These are phyloP conservation scores for Maudiozyma saulgeensis DNA, from an alignment of 805 yeast species.

Conservation along the genomic window DNA sequence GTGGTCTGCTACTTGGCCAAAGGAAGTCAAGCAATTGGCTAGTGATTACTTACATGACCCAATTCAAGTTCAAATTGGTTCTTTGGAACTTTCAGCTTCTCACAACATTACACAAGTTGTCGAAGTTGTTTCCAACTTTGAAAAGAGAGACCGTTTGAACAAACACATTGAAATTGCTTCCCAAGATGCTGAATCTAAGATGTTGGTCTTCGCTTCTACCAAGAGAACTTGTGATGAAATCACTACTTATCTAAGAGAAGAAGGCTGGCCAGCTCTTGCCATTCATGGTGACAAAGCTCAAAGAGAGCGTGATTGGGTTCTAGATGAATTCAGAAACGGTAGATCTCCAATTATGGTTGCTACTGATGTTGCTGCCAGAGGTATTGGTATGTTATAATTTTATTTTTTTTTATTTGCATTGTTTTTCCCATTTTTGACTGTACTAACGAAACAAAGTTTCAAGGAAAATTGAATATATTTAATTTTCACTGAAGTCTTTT, in stretches of 20 bases:
- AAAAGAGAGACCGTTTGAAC: conserved; percentile 83
- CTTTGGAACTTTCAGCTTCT: conserved; percentile 90
- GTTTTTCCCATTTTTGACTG: conserved; percentile 1
- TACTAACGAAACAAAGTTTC: conserved; percentile 4
- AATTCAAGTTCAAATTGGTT: conserved; percentile 94
- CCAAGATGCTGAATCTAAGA: conserved; percentile 58
- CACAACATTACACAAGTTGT: conserved; percentile 91
- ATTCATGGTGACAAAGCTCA: conserved; percentile 98
- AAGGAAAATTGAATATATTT: too few species aligned
- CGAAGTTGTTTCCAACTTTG: conserved; percentile 84
- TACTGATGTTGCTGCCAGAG: conserved; percentile 99
- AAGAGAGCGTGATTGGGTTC: conserved; percentile 97
- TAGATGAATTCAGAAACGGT: conserved; percentile 85
- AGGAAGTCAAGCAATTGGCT: conserved; percentile 89
- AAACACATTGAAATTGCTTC: conserved; percentile 80
- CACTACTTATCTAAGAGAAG: conserved; percentile 82
- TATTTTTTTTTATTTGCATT: conserved; percentile 8
- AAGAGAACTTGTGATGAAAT: conserved; percentile 96
- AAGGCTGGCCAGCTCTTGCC: conserved; percentile 98
- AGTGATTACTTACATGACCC: conserved; percentile 85
- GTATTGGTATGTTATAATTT: conserved; percentile 78
- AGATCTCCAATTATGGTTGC: conserved; percentile 97
- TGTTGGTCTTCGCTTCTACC: conserved; percentile 88
- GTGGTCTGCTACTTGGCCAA: conserved; percentile 99
- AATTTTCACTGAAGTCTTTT: too few species aligned